Base-by-base conservation (phyloP, 352 stramenopile genomes). In the Phytophthora pluvialis region DNA sequence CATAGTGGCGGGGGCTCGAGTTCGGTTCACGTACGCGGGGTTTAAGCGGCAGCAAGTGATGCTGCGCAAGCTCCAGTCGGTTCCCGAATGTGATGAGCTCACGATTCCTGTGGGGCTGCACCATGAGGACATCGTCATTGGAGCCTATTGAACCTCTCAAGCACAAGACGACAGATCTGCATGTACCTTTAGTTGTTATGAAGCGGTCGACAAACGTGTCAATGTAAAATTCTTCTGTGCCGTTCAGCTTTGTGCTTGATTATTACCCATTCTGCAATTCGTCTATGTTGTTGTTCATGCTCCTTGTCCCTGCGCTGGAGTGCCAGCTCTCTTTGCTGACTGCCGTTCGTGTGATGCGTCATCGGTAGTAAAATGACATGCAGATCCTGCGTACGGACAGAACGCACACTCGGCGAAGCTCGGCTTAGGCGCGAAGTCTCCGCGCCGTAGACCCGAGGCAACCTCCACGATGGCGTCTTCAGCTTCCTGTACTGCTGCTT, bases 371-470 rank as follows among this genome's bases (percentile, higher is more conserved):
- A 72, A 73, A 38, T 78, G 78, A 56, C 80, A 89, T 0, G 71
- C 86, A 31, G 82, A 93, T 3, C 60, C 73, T 32, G 80, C 82
- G 57, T 82, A 94, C 31, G 86, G 75, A 69, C 86, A 94, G 63
- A 91, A 92, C 4, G 70, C 68, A 21, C 86, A 94, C 58, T 85
- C 79, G 25, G 82, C 72, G 45, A 78, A 94, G 21, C 72, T 77
- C 2, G 86, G 86, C 28, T 52, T 82, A 0, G 82, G 73, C 7
- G 74, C 51, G 28, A 94, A 94, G 38, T 81, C 48, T 38, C 82
- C 81, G 1, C 51, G 31, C 16, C 79, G 79, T 38, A 94, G 75
- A 2, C 64, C 64, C 5, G 50, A 53, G 0, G 53, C 78, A 4
- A 77, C 77, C n/a, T 72, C 49, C 11, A 75, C 36, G 12, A 90